Evolutionary conservation across 805 yeast species (phyloP), one percentile per base, ranked within the genome.

Genomic region (Alloascoidea hylecoeti): DNA sequence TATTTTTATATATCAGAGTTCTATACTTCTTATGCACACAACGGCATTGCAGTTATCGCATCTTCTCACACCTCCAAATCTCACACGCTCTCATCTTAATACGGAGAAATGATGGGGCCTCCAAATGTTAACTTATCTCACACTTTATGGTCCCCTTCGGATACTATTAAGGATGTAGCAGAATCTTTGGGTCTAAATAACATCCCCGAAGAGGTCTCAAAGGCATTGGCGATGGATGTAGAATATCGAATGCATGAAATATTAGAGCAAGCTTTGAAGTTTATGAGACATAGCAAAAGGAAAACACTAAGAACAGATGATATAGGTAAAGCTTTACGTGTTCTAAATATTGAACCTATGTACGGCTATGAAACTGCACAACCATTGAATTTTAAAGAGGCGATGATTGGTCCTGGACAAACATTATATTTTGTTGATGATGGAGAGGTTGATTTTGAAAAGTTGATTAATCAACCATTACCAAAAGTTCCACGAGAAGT

Each of bases 211-310:
- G 98, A 94, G 42, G 95, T 89, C 2, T 81, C 96, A 36, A 83
- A 85, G 52, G 84, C 92, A 44, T 63, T 92, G 43, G 97, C 99
- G 4, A 92, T 92, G 98, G 99, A 92, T 55, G 94, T 92, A n/a
- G 99, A 92, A 60, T 92, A 94, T 56, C 72, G 98, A 44, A 83
- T 92, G 46, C 89, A 89, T 55, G 97, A 92, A 59, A 82, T 92
- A 32, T 63, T 94, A 42, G 98, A 92, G 55, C 95, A 92, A 46
- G 97, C 98, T 15, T 75, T 81, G 40, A 92, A 92, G 56, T 89
- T 89, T 58, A 92, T 89, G 89, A 70, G 96, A 47, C 96, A 92
- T 57, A 75, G 92, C 17, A 89, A 88, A 56, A 65, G 97, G 35
- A 79, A 81, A 42, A 70, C 82, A 0, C 61, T 92, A 28, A 75